phyloP scores from a whole-genome alignment of 139 green algal genomes.

The Gonium pectorale region DNA sequence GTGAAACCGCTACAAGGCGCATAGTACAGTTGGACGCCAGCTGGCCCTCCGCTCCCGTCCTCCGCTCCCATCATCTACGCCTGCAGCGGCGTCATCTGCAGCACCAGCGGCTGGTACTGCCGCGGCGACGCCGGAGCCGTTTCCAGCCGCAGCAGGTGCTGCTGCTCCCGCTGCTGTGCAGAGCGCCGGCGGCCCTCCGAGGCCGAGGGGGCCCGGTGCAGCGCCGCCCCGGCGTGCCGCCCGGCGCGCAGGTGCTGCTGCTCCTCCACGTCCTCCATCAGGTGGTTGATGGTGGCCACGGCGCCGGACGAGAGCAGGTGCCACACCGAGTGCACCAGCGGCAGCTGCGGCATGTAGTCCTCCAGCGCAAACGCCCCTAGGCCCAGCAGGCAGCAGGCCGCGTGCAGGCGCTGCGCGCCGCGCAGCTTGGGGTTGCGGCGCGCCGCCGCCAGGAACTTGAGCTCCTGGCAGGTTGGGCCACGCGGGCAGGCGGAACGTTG shows the following conservation, averaged over 20 bases:
- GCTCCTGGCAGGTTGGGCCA: too few species aligned
- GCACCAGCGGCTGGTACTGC: not conserved
- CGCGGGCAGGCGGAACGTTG: too few species aligned
- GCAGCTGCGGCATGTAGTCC: slow-evolving; percentile 56
- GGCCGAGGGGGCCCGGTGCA: not conserved
- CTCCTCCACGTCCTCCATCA: slow-evolving; percentile 72
- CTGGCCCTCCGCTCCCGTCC: too few species aligned
- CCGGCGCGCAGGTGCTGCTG: not conserved
- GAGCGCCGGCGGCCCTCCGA: not conserved
- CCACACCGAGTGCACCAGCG: slow-evolving; percentile 71
- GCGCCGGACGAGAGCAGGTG: slow-evolving; percentile 63
- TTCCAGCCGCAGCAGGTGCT: not conserved
- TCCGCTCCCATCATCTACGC: too few species aligned
- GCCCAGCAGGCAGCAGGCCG: slow-evolving; percentile 52
- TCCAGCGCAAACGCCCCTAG: slow-evolving; percentile 69
- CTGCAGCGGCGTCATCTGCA: slow-evolving; percentile 18
- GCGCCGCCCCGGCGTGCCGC: not conserved
- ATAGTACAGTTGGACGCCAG: too few species aligned
- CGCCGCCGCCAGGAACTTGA: slow-evolving; percentile 52
- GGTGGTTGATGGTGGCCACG: slow-evolving; percentile 55
- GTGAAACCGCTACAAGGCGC: too few species aligned
- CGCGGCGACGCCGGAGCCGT: not conserved
- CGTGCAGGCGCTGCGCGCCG: slow-evolving; percentile 66
- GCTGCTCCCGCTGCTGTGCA: not conserved
- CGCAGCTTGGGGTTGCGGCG: slow-evolving; percentile 47